Evolutionary conservation across 2,329 filamentous ascomycete genomes (phyloP).

Genomic region (Paecilomyces niveus): DNA sequence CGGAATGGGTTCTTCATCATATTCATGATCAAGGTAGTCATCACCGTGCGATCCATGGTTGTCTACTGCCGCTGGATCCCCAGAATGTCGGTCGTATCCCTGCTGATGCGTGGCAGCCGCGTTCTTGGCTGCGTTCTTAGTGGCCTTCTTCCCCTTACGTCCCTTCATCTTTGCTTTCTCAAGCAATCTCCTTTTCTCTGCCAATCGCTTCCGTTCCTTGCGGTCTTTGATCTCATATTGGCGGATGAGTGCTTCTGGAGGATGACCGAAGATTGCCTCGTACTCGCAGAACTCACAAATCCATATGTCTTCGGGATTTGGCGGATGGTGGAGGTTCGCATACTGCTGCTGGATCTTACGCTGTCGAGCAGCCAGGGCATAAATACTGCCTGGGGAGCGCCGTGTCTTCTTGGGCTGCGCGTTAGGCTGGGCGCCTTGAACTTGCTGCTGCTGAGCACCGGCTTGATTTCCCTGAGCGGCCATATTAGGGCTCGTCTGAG

Average conservation of each 20-base stretch:
- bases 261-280: conserved; percentile 85
- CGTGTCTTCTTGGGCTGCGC: conserved; percentile 56
- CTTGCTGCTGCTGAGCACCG: conserved; percentile 18
- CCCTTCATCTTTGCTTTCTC: conserved; percentile 95
- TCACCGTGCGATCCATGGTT: conserved; percentile 41
- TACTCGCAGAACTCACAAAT: conserved; percentile 99
- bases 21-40: conserved; percentile 43
- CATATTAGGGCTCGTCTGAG: conserved; percentile 50
- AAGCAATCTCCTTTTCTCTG: conserved; percentile 74
- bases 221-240: conserved; percentile 94
- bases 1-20: conserved; percentile 42
- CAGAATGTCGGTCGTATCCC: conserved; percentile 33
- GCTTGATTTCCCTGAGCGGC: conserved; percentile 26
- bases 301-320: conserved; percentile 69
- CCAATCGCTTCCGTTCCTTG: conserved; percentile 71
- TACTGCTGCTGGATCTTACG: conserved; percentile 71
- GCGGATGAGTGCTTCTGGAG: conserved; percentile 75
- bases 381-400: conserved; percentile 62
- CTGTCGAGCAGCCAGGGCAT: conserved; percentile 66
- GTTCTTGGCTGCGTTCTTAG: conserved; percentile 56
- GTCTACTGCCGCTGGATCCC: conserved; percentile 31
- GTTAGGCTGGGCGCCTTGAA: conserved; percentile 36
- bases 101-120: conserved; percentile 28
- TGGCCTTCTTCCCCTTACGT: conserved; percentile 77
- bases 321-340: conserved; percentile 68